Conservation (phyloP, 1,139 yeast species). For the Lodderomyces beijingensis region DNA sequence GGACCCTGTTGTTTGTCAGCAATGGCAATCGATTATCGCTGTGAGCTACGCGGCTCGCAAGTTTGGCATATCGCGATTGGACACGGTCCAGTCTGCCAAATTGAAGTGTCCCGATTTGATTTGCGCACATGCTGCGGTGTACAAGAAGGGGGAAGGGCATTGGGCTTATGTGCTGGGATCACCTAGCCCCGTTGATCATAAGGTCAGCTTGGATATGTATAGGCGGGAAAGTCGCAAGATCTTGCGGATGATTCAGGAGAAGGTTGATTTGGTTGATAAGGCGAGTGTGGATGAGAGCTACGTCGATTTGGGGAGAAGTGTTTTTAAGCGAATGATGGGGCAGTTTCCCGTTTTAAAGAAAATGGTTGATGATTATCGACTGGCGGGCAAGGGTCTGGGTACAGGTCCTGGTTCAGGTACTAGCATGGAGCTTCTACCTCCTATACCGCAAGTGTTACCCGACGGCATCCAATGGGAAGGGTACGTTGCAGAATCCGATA, state of each 20-base stretch:
- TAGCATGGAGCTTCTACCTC: slow-evolving; percentile 33
- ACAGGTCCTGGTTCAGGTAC: slow-evolving; percentile 15
- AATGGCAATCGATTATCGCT: slow-evolving; percentile 87
- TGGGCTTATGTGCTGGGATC: slow-evolving; percentile 61
- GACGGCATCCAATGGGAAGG: slow-evolving; percentile 24
- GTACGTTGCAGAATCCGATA: slow-evolving; percentile 18
- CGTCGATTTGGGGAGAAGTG: slow-evolving; percentile 64
- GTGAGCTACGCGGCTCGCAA: slow-evolving; percentile 86
- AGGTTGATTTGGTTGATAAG: slow-evolving; percentile 73
- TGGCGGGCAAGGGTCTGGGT: background rate
- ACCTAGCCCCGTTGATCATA: slow-evolving; percentile 53
- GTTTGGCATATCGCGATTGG: slow-evolving; percentile 79
- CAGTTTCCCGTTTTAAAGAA: slow-evolving; percentile 25
- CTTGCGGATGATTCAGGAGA: slow-evolving; percentile 50
- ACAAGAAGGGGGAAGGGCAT: slow-evolving; percentile 75
- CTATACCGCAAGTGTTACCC: slow-evolving; percentile 45
- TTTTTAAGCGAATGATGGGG: slow-evolving; percentile 21
- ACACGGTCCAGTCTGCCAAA: slow-evolving; percentile 60
- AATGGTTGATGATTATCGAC: background rate
- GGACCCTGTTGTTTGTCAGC: slow-evolving; percentile 91
- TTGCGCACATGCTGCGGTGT: slow-evolving; percentile 91
- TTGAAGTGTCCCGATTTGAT: slow-evolving; percentile 71
- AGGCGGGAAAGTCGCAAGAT: slow-evolving; percentile 83
- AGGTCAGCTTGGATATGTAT: slow-evolving; percentile 89
- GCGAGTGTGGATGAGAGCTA: slow-evolving; percentile 96